Evolutionary conservation across 2,329 filamentous ascomycete species (phyloP), one percentile per base, ranked within the genome.

Genomic region (Ramularia collo-cygni): DNA sequence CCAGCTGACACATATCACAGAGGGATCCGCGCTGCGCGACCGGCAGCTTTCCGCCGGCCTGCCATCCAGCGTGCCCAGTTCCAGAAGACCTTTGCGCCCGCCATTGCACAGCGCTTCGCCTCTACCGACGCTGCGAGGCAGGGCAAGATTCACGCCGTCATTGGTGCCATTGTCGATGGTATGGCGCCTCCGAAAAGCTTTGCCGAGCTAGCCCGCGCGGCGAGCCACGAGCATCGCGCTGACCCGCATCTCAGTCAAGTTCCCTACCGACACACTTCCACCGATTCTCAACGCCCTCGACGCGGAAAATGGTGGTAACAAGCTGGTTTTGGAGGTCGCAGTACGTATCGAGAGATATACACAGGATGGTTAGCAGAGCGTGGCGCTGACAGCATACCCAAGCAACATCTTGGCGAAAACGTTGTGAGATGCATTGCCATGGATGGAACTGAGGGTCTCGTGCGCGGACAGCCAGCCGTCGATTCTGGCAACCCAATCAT

Each of bases 401-500:
- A 95, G 88, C 92, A 98, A 95, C 92, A 96, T 81, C 75, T 98
- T 71, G 92, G 92, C 76, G 86, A 98, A 78, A 95, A 87, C 77
- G 86, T 95, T 67, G 92, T 98, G 70, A 83, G 92, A 72, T 94
- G 87, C 72, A 98, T 98, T 94, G 92, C 92, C 74, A 98, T 98
- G 92, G 92, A 98, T 74, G 92, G 90, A 93, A 98, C 90, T 68
- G 92, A 96, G 79, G 92, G 92, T 92, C 87, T 98, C 61, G 85
- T 90, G 68, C 90, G 92, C 80, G 92, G 92, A 67, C 74, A 81
- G 65, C 77, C 79, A 69, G 87, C 82, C 59, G 71, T 69, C 61
- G 92, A 98, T 72, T 95, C 90, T 66, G 92, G 92, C 67, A 75
- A 80, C 58, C 92, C 92, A 66, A 98, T 98, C 77, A 88, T 79